These are phyloP conservation scores for Grigorovia jiainica DNA, from an alignment of 805 yeast species.

Conservation along the genomic window DNA sequence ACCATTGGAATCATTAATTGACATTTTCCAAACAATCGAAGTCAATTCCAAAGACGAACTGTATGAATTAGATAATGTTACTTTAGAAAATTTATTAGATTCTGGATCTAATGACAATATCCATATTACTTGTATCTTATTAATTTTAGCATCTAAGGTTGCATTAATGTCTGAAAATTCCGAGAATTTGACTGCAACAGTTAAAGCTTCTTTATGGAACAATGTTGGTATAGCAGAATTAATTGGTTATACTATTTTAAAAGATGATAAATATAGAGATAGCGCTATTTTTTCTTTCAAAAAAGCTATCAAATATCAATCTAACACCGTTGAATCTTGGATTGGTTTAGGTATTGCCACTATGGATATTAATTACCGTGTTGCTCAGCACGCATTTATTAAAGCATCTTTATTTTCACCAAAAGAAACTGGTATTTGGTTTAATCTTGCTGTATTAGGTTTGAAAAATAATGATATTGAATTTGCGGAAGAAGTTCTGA, in stretches of 20 bases:
- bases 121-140: slow-evolving; percentile 32
- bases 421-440: slow-evolving; percentile 64
- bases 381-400: slow-evolving; percentile 88
- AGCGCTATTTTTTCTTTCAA: slow-evolving; percentile 51
- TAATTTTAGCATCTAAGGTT: slow-evolving; percentile 39
- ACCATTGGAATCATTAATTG: slow-evolving; percentile 37
- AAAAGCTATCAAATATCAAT: slow-evolving; percentile 61
- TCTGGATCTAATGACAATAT: slow-evolving; percentile 20
- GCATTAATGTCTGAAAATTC: slow-evolving; percentile 27
- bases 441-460: slow-evolving; percentile 71
- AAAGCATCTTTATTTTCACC: slow-evolving; percentile 66
- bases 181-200: slow-evolving; percentile 31
- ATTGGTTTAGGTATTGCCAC: slow-evolving; percentile 71
- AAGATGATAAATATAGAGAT: slow-evolving; percentile 31
- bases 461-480: slow-evolving; percentile 56
- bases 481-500: slow-evolving; percentile 64
- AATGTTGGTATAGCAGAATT: slow-evolving; percentile 65
- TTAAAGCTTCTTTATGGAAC: slow-evolving; percentile 48
- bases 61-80: slow-evolving; percentile 21
- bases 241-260: slow-evolving; percentile 33
- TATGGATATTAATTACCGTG: slow-evolving; percentile 50
- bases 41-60: slow-evolving; percentile 16
- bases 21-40: slow-evolving; percentile 17
- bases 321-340: slow-evolving; percentile 70
- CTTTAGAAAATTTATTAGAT: slow-evolving; percentile 11